These are phyloP conservation scores for Fusarium zealandicum DNA, from an alignment of 2,329 filamentous ascomycete genomes.

Conservation along the genomic window DNA sequence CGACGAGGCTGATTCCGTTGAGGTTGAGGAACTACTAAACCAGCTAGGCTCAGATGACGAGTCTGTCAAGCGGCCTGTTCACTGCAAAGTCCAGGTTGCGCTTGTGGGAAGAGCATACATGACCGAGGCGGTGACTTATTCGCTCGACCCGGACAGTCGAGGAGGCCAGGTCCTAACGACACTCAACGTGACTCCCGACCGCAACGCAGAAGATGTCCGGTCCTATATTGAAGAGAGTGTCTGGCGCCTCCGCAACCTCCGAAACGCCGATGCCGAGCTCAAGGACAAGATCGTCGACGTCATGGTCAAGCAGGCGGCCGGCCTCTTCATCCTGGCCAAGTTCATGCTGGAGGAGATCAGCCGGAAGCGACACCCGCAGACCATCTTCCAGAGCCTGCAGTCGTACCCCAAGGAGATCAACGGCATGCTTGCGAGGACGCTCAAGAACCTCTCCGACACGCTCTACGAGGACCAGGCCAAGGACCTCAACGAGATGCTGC, in stretches of 20 bases:
- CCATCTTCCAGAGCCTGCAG: slow-evolving; percentile 53
- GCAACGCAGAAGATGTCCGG: slow-evolving; percentile 52
- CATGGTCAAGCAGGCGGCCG: slow-evolving; percentile 53
- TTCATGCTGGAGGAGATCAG: slow-evolving; percentile 59
- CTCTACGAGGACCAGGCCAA: slow-evolving; percentile 49
- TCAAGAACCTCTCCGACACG: slow-evolving; percentile 51
- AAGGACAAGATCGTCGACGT: slow-evolving; percentile 49
- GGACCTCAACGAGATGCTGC: slow-evolving; percentile 56
- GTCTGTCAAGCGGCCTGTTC: slow-evolving; percentile 17
- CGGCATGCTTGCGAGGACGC: slow-evolving; percentile 52
- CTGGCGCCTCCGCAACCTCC: slow-evolving; percentile 48
- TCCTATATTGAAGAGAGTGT: slow-evolving; percentile 53
- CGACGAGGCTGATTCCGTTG: slow-evolving; percentile 52
- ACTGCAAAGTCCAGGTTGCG: slow-evolving; percentile 47
- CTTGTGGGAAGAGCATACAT: slow-evolving; percentile 54
- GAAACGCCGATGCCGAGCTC: slow-evolving; percentile 44
- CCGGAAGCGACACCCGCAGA: slow-evolving; percentile 53
- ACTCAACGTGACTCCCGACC: slow-evolving; percentile 52
- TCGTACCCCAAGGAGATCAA: slow-evolving; percentile 55
- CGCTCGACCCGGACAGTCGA: slow-evolving; percentile 44
- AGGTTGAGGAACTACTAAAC: slow-evolving; percentile 48
- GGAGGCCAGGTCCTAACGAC: slow-evolving; percentile 46
- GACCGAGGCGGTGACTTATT: slow-evolving; percentile 47
- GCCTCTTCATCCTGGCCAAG: slow-evolving; percentile 58
- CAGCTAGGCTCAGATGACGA: slow-evolving; percentile 44